Evolutionary conservation across 768 basidiomycete genomes (phyloP).

Genomic region (Tylopilus plumbeoviolaceoides): DNA sequence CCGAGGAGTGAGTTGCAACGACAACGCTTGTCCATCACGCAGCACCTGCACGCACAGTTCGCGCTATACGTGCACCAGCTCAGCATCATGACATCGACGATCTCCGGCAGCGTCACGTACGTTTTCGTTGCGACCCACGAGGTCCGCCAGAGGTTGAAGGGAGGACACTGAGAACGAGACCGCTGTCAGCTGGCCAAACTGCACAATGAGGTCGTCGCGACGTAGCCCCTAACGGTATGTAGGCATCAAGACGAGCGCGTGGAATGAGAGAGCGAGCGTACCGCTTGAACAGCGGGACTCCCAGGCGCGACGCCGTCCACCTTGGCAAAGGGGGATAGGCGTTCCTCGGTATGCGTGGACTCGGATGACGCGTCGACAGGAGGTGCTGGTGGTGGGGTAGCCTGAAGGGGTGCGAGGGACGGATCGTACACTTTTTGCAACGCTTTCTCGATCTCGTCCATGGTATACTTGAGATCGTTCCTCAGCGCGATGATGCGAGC

Average conservation of each 20-base stretch:
- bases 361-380: constrained; percentile 17
- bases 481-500: constrained; percentile 74
- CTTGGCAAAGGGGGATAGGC: constrained; percentile 61
- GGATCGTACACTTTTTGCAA: no score
- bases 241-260: neutral
- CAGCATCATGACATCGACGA: neutral
- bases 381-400: neutral
- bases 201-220: constrained; percentile 65
- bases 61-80: constrained; percentile 38
- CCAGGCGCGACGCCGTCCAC: constrained; percentile 77
- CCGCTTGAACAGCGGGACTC: constrained; percentile 82
- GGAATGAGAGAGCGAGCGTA: constrained; percentile 34
- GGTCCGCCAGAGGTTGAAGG: constrained; percentile 55
- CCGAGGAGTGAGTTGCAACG: constrained; percentile 60
- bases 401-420: constrained; percentile 7
- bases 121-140: constrained; percentile 78
- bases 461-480: constrained; percentile 69
- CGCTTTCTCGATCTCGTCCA: constrained; percentile 46
- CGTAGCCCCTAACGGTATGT: constrained; percentile 51
- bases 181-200: constrained; percentile 63
- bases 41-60: constrained; percentile 55
- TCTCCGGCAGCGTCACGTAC: constrained; percentile 21
- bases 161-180: constrained; percentile 36
- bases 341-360: neutral
- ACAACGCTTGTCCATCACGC: constrained; percentile 43